Conservation (phyloP, 116 monocot species). For the Dioscorea cayenensis region DNA sequence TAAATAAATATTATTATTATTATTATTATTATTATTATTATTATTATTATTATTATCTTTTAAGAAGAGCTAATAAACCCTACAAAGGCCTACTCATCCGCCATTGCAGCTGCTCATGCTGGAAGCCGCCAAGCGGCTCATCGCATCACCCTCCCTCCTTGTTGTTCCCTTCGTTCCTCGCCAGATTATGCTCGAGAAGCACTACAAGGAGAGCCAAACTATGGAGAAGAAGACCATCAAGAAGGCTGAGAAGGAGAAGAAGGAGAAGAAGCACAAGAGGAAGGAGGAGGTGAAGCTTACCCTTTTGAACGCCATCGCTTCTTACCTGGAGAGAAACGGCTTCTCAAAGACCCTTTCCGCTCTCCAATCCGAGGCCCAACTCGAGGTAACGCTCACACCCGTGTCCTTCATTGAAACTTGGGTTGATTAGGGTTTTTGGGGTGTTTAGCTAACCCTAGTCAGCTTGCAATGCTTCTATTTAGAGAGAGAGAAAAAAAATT, state of each 20-base stretch:
- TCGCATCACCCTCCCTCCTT: neutral
- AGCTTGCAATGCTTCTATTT: too few relatives aligned
- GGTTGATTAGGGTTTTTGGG: too few relatives aligned
- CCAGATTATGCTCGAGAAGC: constrained; percentile 18
- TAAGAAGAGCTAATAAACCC: neutral
- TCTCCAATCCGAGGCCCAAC: constrained; percentile 31
- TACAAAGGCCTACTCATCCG: neutral
- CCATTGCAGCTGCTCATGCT: neutral
- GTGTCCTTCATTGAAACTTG: too few relatives aligned
- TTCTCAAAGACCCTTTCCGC: constrained; percentile 27
- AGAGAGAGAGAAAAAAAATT: too few relatives aligned
- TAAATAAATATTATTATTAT: too few relatives aligned
- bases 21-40: too few relatives aligned
- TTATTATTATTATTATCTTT: too few relatives aligned
- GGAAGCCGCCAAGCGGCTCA: constrained; percentile 4
- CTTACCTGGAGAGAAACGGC: constrained; percentile 38
- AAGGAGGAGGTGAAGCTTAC: constrained; percentile 9
- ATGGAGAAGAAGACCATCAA: neutral
- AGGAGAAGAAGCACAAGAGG: constrained; percentile 21
- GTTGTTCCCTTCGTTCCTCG: constrained; percentile 20
- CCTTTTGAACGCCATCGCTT: constrained; percentile 33
- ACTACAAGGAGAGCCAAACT: constrained; percentile 1
- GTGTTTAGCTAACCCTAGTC: too few relatives aligned
- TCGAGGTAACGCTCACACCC: constrained; percentile 20
- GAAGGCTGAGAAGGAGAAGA: constrained; percentile 17